Base-by-base conservation (phyloP, 2,329 filamentous ascomycete species). In the Phyllosticta citriasiana region DNA sequence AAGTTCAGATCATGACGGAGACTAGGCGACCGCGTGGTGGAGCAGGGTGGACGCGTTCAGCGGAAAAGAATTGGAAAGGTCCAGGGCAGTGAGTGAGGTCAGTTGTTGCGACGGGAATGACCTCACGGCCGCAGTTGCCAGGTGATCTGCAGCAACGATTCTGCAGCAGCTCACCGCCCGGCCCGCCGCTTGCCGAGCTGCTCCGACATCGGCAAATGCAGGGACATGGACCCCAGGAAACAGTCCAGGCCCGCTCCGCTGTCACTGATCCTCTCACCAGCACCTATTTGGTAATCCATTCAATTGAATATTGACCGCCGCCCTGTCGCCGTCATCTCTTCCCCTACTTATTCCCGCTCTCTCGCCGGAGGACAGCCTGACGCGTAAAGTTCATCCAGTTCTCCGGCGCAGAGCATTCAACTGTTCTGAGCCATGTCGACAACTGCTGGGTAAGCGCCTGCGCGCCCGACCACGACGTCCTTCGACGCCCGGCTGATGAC, bases 361-460 rank as follows among this genome's bases (percentile, higher is more conserved):
- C 55, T 62, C 60, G 55, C 55, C 60, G 55, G 55, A 62, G 55
- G 51, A 54, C 55, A 58, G 60, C 55, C 54, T 62, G 55, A 55
- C 60, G 55, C 52, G 35, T 22, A 19, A 55, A 54, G 30, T 30
- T 54, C 60, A 54, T 26, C 55, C 55, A 30, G 60, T 57, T 62
- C 55, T 57, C 55, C 55, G 59, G 59, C 59, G 59, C 27, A 61
- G 59, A 57, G 54, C 50, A 50, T 27, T 27, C 50, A 54, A 50
- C 55, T 19, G n/a, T 24, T 7, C 19, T 19, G 30, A 55, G 59
- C 50, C 61, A 80, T 80, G 78, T 76, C 77, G 55, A 80, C 78
- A 60, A 79, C 77, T n/a, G 69, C 76, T 55, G 78, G 78, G 75
- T 76, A 72, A 55, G 70, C 57, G 26, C 19, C 16, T 10, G 19